Percentiles rank a stretch among this genome's conserved stretches.
These are phyloP conservation scores for Candida berthetii DNA, from an alignment of 805 yeast species.

Conservation along the genomic window DNA sequence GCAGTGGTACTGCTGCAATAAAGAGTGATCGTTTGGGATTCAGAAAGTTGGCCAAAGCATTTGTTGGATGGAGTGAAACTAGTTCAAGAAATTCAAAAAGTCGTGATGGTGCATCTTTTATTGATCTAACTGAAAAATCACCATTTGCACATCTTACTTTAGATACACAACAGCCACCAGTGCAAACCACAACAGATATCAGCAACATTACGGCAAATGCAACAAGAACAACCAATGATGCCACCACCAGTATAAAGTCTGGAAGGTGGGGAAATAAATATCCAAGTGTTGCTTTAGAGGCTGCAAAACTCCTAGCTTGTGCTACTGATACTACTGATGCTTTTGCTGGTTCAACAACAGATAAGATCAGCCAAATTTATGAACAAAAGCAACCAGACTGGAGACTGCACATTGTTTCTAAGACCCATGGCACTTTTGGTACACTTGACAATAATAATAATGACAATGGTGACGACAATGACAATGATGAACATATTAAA, in stretches of 20 bases:
- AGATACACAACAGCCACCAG: not conserved
- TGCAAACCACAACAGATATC: not conserved
- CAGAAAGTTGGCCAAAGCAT: slow-evolving; percentile 12
- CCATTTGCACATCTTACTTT: not conserved
- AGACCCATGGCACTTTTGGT: too few species aligned
- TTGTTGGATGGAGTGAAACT: slow-evolving; percentile 5
- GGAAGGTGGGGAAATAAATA: not conserved
- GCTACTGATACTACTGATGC: too few species aligned
- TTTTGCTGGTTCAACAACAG: too few species aligned
- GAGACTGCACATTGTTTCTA: too few species aligned
- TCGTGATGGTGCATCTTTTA: not conserved
- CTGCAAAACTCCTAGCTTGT: too few species aligned
- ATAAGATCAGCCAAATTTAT: too few species aligned
- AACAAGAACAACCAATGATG: not conserved
- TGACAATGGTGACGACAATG: not conserved
- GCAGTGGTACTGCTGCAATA: not conserved
- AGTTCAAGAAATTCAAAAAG: not conserved
- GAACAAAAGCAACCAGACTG: too few species aligned
- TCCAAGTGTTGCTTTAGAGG: not conserved
- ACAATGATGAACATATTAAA: too few species aligned
- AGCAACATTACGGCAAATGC: not conserved
- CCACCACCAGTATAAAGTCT: not conserved
- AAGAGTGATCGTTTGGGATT: slow-evolving; percentile 8
- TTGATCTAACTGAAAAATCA: not conserved
- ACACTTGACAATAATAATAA: too few species aligned